A percentile compares a stretch with the other conserved stretches of the same genome.
Conservation (phyloP, 768 basidiomycete species). For the Lyophyllum atratum region DNA sequence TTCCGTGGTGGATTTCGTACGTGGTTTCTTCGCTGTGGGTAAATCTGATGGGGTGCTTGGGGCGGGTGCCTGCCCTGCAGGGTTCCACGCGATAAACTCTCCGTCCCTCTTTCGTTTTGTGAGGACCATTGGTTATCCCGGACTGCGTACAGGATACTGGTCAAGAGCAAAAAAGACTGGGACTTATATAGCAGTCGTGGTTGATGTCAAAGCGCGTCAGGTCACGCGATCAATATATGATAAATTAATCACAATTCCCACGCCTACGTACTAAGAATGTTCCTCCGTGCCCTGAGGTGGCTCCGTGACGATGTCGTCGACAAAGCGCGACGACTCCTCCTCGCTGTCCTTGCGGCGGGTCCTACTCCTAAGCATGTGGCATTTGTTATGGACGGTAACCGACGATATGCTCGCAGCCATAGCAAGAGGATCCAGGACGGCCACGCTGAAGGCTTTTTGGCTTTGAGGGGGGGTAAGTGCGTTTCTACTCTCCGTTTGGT, state of each 20-base stretch:
- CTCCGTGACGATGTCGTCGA: neutral
- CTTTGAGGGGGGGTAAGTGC: constrained; percentile 67
- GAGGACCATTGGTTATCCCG: neutral
- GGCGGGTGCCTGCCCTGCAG: neutral
- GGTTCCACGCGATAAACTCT: constrained; percentile 21
- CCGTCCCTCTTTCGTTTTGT: neutral
- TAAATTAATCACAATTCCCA: neutral
- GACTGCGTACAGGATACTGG: neutral
- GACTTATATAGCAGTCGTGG: too few species aligned
- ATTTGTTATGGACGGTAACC: constrained; percentile 97
- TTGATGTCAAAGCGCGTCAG: neutral
- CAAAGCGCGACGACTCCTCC: neutral
- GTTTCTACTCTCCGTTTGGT: neutral
- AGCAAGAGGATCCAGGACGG: constrained; percentile 72
- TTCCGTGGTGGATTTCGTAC: constrained; percentile 10
- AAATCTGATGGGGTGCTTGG: neutral
- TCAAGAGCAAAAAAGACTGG: too few species aligned
- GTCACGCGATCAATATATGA: neutral
- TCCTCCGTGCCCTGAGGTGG: neutral
- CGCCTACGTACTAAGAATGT: neutral
- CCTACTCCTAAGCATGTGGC: constrained; percentile 90
- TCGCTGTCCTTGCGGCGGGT: constrained; percentile 65
- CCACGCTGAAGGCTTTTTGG: constrained; percentile 52
- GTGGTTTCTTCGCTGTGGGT: constrained; percentile 20
- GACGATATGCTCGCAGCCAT: constrained; percentile 78